These are phyloP conservation scores for Fusarium nelsonii DNA, from an alignment of 2,329 filamentous ascomycete species.

Conservation along the genomic window DNA sequence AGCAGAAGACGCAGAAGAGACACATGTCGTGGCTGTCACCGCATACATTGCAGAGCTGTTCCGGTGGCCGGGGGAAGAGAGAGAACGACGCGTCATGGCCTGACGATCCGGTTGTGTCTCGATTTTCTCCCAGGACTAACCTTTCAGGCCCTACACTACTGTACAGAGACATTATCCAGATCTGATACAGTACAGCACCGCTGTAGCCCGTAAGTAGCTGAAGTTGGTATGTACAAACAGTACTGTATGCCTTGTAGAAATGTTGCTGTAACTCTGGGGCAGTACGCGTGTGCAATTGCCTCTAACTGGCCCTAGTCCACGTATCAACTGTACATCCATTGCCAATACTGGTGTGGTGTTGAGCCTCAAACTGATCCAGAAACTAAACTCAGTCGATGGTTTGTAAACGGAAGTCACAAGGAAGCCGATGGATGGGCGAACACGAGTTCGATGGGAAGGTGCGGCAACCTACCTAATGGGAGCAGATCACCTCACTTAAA, in stretches of 20 bases:
- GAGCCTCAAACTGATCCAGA: constrained; percentile 22
- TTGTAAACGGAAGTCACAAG: constrained; percentile 28
- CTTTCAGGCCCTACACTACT: not conserved
- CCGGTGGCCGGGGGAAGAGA: constrained; percentile 31
- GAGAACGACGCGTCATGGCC: constrained; percentile 49
- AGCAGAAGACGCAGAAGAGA: constrained; percentile 19
- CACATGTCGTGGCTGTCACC: constrained; percentile 40
- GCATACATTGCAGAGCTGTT: constrained; percentile 8
- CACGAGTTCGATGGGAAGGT: constrained; percentile 27
- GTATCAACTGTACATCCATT: constrained; percentile 35
- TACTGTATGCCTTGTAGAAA: not conserved
- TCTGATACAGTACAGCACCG: constrained; percentile 1
- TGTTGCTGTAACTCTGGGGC: constrained; percentile 8
- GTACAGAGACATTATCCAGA: constrained; percentile 10
- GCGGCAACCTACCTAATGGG: constrained; percentile 16
- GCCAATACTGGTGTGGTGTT: constrained; percentile 39
- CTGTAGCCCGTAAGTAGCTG: not conserved
- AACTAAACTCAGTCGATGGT: constrained; percentile 23
- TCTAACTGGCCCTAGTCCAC: constrained; percentile 12
- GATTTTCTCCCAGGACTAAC: constrained; percentile 27
- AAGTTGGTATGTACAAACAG: not conserved
- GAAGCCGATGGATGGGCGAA: constrained; percentile 28
- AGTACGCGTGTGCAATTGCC: constrained; percentile 41
- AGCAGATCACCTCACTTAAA: constrained; percentile 39
- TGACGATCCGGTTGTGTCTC: constrained; percentile 38